Conservation (phyloP, 1,284 basidiomycete species). For the Microbotryum saponariae region DNA sequence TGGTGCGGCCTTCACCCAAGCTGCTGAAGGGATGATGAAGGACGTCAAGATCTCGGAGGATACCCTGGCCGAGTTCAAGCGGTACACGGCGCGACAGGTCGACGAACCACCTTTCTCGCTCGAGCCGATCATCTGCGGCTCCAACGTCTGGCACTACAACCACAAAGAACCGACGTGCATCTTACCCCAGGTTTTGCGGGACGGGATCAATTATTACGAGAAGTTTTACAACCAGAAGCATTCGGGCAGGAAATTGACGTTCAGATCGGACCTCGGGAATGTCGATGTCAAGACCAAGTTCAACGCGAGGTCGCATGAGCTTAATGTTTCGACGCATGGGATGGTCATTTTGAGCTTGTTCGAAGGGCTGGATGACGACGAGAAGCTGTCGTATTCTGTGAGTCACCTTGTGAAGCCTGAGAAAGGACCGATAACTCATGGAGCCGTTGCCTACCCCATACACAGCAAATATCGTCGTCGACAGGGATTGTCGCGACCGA, state of each 20-base stretch:
- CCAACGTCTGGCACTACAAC: slow-evolving; percentile 27
- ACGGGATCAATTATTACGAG: slow-evolving; percentile 69
- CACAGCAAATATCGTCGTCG: slow-evolving; percentile 49
- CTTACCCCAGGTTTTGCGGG: slow-evolving; percentile 56
- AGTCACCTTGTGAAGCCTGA: slow-evolving; percentile 21
- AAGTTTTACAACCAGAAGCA: slow-evolving; percentile 83
- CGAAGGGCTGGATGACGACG: slow-evolving; percentile 59
- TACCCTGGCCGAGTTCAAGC: slow-evolving; percentile 65
- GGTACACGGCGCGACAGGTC: slow-evolving; percentile 29
- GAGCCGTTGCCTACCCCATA: no score
- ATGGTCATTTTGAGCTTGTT: slow-evolving; percentile 84
- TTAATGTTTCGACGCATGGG: slow-evolving; percentile 88
- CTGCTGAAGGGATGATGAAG: slow-evolving; percentile 98
- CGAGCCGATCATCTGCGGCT: slow-evolving; percentile 29
- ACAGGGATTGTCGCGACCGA: slow-evolving; percentile 70
- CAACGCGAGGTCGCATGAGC: slow-evolving; percentile 70
- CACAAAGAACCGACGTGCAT: slow-evolving; percentile 50
- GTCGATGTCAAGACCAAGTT: slow-evolving; percentile 83
- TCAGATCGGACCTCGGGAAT: slow-evolving; percentile 87
- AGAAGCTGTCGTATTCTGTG: slow-evolving; percentile 66
- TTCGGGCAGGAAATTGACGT: slow-evolving; percentile 80
- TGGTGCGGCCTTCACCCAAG: slow-evolving; percentile 95
- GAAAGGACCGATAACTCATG: no score
- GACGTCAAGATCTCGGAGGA: slow-evolving; percentile 90
- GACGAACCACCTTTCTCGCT: slow-evolving; percentile 30